Base-by-base conservation (phyloP, 2,329 filamentous ascomycete genomes). In the Pezicula neosporulosa region DNA sequence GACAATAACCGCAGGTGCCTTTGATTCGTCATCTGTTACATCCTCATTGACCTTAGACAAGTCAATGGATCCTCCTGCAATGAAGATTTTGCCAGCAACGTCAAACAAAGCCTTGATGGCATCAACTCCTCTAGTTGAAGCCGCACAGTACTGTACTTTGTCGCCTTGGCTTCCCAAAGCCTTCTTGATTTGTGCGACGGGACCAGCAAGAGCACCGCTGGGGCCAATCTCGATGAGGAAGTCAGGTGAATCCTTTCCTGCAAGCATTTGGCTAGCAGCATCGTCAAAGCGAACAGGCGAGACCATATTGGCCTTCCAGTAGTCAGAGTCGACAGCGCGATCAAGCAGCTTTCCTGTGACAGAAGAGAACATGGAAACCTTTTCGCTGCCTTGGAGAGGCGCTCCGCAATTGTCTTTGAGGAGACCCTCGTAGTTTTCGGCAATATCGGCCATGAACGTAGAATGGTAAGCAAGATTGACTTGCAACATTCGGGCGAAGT, bases 401-500 rank as follows among this genome's bases (percentile, higher is more conserved):
- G 44, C 27, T 4, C 28, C 35, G 44, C 35, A 47, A 35, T 38
- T n/a, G 36, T 19, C 13, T 13, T 44, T 21, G 9, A 51, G 24
- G 7, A 51, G n/a, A 6, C 16, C 12, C 36, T 21, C 12, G 33
- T 64, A 50, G 9, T 41, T 18, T 7, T 33, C 47, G 12, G 39
- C 54, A 37, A 54, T 55, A 10, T 46, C 50, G 1, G 46, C 39
- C 68, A 75, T 75, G 46, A 73, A 69, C 15, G 66, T 64, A 1
- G 68, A 71, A 48, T 72, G 69, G 44, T 75, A 76, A 0, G 72
- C 72, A 4, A 52, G 66, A 48, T 72, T 66, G 2, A 72, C 69
- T 16, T 66, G 60, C 0, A 76, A 58, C 1, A 52, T 37, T 6
- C 70, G 56, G 2, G 60, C 51, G 48, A 72, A 69, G 10, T 59